These are phyloP conservation scores for Pilasporangium apinafurcum DNA, from an alignment of 352 stramenopile species.

Conservation along the genomic window DNA sequence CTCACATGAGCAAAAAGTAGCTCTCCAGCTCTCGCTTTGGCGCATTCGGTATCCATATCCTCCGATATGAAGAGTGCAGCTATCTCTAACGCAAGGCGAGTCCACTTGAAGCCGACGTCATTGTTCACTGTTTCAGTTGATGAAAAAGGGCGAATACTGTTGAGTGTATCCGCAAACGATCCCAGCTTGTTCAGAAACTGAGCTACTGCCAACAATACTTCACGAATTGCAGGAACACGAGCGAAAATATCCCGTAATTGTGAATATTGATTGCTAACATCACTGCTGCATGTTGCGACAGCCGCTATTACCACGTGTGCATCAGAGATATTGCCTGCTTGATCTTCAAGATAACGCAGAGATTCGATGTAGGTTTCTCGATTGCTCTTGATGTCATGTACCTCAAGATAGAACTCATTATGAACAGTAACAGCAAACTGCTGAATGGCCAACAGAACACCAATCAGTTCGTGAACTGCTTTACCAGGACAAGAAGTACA, in stretches of 20 bases:
- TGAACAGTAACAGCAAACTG: slow-evolving; percentile 16
- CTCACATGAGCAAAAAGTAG: not conserved
- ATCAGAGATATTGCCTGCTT: too few species aligned
- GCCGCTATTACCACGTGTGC: too few species aligned
- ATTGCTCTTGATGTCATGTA: slow-evolving; percentile 10
- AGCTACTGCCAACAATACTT: slow-evolving; percentile 14
- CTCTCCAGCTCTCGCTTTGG: not conserved
- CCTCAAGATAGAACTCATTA: slow-evolving; percentile 25
- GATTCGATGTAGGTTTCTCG: too few species aligned
- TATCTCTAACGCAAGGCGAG: too few species aligned
- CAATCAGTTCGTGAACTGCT: slow-evolving; percentile 8
- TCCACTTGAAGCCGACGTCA: slow-evolving; percentile 1
- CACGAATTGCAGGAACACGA: slow-evolving; percentile 7
- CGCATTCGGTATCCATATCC: not conserved
- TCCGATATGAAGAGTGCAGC: not conserved
- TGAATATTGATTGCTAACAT: too few species aligned
- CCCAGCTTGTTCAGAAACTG: slow-evolving; percentile 14
- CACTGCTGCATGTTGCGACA: too few species aligned
- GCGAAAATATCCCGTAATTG: too few species aligned
- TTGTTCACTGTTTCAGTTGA: not conserved
- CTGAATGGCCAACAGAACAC: slow-evolving; percentile 17
- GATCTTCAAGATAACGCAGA: too few species aligned
- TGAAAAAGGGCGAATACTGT: not conserved
- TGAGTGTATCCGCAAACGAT: slow-evolving; percentile 6
- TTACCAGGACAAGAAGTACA: not conserved